Conservation (phyloP, 2,329 filamentous ascomycete species). For the Hypoxylon sp. region DNA sequence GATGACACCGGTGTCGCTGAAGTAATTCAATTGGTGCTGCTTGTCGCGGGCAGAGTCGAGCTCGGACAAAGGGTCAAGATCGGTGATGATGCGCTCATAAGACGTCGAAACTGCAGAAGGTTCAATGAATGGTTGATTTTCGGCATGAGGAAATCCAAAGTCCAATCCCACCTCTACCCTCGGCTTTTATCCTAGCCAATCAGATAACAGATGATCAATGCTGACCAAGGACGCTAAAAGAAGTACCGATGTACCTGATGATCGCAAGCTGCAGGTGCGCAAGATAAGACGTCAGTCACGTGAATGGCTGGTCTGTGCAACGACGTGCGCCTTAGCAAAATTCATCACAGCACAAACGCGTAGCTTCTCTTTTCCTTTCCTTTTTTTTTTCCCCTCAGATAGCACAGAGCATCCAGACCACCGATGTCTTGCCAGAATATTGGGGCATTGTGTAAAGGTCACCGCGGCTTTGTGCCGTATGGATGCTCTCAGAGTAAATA, state of each 20-base stretch:
- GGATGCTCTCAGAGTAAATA: constrained; percentile 54
- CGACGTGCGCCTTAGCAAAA: constrained; percentile 19
- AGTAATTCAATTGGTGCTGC: constrained; percentile 7
- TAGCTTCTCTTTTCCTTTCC: constrained; percentile 44
- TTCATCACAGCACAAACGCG: constrained; percentile 11
- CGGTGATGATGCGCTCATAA: constrained; percentile 49
- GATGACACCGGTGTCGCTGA: neutral
- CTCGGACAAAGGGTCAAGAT: constrained; percentile 9
- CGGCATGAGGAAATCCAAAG: constrained; percentile 29
- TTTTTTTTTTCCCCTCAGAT: constrained; percentile 63
- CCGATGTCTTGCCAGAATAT: constrained; percentile 38
- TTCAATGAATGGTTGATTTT: constrained; percentile 27
- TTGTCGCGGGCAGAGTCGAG: constrained; percentile 10
- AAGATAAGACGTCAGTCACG: constrained; percentile 29
- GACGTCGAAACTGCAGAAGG: constrained; percentile 32
- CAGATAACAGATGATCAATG: constrained; percentile 27
- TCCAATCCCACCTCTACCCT: constrained; percentile 43
- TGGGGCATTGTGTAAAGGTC: constrained; percentile 48
- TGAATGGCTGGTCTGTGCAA: constrained; percentile 45
- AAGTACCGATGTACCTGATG: constrained; percentile 28
- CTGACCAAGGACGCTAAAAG: constrained; percentile 36
- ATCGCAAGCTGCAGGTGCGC: neutral
- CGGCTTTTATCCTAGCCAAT: constrained; percentile 43
- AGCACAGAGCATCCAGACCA: constrained; percentile 63
- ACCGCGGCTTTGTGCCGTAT: constrained; percentile 47